Percentiles rank a stretch among this genome's conserved stretches.
Conservation (phyloP, 495 filamentous ascomycete genomes). For the Platismatia glauca region DNA sequence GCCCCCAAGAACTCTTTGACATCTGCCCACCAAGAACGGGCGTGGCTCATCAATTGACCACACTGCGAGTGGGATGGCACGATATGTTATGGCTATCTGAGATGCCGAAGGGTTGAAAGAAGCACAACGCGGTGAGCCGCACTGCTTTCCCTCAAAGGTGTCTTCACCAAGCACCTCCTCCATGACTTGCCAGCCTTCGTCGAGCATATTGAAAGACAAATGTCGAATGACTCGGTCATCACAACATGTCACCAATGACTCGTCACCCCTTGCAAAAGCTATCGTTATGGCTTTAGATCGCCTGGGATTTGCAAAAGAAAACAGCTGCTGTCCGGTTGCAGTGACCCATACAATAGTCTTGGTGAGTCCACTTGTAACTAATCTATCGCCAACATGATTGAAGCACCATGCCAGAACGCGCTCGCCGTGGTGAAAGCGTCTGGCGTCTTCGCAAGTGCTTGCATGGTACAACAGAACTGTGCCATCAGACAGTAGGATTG, state of each 20-base stretch:
- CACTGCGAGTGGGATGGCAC: not conserved
- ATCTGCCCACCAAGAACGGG: not conserved
- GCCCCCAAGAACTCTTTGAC: not conserved
- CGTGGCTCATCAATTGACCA: conserved; percentile 3
- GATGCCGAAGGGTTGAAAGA: not conserved
- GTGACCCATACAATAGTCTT: not conserved
- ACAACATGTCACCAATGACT: not conserved
- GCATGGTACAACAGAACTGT: conserved; percentile 9
- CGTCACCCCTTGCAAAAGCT: not conserved
- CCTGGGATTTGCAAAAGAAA: not conserved
- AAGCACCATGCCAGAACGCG: conserved; percentile 3
- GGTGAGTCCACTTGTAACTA: not conserved
- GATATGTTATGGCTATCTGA: not conserved
- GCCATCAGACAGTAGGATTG: conserved; percentile 5
- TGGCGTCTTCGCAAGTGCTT: conserved; percentile 10
- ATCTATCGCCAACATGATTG: not conserved
- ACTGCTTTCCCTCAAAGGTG: conserved; percentile 5
- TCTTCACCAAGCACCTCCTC: not conserved
- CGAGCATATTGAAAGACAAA: not conserved
- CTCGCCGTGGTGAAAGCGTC: conserved; percentile 5
- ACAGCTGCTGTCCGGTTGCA: not conserved
- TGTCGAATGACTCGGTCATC: conserved; percentile 3
- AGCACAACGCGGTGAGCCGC: conserved; percentile 3
- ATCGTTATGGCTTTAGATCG: not conserved
- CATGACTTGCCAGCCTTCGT: not conserved